A percentile compares a stretch with the other conserved stretches of the same genome.
Conservation (phyloP, 169 alveolate species). For the Plasmodium gallinaceum region DNA sequence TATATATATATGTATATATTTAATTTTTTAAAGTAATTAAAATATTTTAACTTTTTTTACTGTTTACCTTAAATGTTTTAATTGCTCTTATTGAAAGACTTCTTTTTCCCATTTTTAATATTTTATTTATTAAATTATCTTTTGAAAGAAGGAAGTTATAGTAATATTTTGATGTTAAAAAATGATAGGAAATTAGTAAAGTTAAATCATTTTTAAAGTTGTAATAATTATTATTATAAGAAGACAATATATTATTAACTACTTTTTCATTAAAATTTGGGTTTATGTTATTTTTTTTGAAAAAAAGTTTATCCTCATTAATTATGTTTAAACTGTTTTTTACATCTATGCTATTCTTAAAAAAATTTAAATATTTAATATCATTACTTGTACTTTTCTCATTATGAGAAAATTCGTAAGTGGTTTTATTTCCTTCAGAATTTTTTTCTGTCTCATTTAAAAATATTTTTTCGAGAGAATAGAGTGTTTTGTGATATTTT, state of each 20-base stretch:
- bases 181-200: constrained; percentile 28
- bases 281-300: constrained; percentile 31
- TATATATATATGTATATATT: neutral
- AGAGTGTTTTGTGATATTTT: neutral
- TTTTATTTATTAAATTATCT: constrained; percentile 11
- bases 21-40: neutral
- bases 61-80: constrained; percentile 37
- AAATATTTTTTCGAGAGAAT: neutral
- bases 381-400: neutral
- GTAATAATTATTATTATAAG: constrained; percentile 52
- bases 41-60: neutral
- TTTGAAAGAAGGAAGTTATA: constrained; percentile 11
- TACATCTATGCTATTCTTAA: neutral
- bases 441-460: neutral
- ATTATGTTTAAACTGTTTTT: neutral
- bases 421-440: neutral
- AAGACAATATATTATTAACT: constrained; percentile 32
- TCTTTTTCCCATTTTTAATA: constrained; percentile 39
- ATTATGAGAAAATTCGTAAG: neutral
- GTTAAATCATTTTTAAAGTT: constrained; percentile 52
- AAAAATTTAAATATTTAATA: neutral
- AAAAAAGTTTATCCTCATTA: constrained; percentile 16
- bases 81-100: constrained; percentile 28
- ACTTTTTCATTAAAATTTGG: constrained; percentile 33
- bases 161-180: constrained; percentile 5